Conservation (phyloP, 2,329 filamentous ascomycete genomes). For the Celoporthe dispersa region DNA sequence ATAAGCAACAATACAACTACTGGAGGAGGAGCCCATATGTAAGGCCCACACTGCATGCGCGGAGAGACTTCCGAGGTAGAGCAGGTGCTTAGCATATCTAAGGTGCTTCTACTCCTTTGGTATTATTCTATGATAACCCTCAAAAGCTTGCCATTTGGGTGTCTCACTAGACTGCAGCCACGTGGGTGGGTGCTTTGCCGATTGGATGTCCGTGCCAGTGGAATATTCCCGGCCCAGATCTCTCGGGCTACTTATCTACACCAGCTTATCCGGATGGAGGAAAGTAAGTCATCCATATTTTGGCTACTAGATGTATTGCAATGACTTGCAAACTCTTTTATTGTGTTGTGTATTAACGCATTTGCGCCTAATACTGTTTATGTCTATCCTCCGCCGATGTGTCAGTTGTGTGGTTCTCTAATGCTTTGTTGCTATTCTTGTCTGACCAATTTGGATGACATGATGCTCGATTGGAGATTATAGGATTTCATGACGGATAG, state of each 20-base stretch:
- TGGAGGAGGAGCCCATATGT: neutral
- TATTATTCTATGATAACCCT: neutral
- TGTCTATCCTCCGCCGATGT: too few species aligned
- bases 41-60: neutral
- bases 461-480: too few species aligned
- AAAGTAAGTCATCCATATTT: neutral
- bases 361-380: neutral
- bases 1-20: slow-evolving; percentile 3
- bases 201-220: neutral
- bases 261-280: neutral
- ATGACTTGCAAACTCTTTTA: neutral
- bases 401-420: neutral
- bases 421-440: neutral
- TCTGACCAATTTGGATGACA: too few species aligned
- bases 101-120: neutral
- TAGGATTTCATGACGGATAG: too few species aligned
- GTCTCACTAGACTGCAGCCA: neutral
- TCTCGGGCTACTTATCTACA: neutral
- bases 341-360: neutral
- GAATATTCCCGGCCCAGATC: neutral
- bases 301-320: too few species aligned
- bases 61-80: neutral
- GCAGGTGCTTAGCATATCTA: neutral
- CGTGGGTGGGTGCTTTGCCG: neutral
- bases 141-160: neutral